phyloP scores from a whole-genome alignment of 1,284 basidiomycete genomes.

The Boletus smithii region DNA sequence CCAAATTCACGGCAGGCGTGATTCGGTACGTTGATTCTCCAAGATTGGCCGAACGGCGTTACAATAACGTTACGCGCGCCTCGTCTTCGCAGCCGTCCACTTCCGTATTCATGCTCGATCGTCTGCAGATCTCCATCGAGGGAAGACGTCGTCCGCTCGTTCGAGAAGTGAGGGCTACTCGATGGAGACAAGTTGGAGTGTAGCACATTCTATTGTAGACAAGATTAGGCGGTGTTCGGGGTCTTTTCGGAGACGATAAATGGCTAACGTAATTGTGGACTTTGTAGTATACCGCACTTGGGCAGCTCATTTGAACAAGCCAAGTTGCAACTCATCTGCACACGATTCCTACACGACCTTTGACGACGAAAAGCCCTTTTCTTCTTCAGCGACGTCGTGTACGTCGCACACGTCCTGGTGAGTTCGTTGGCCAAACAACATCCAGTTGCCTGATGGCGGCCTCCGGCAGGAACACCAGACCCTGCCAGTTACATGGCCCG shows the following conservation, averaged over 20 bases:
- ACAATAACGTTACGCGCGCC: constrained; percentile 12
- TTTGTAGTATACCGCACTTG: constrained; percentile 11
- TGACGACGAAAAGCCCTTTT: constrained; percentile 8
- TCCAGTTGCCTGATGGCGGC: not conserved
- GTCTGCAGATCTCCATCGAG: constrained; percentile 29
- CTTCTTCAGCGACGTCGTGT: constrained; percentile 8
- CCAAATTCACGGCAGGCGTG: constrained; percentile 33
- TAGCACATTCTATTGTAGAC: not conserved
- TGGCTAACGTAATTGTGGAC: constrained; percentile 14
- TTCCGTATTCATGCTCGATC: constrained; percentile 34
- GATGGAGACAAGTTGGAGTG: not conserved
- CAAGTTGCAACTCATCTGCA: not conserved
- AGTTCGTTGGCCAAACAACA: constrained; percentile 11
- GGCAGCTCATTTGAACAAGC: not conserved
- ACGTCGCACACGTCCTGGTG: constrained; percentile 13
- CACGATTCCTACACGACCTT: constrained; percentile 21
- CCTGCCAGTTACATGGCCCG: constrained; percentile 28
- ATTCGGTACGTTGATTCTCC: constrained; percentile 27
- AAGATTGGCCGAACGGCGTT: constrained; percentile 12
- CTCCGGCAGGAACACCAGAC: constrained; percentile 11
- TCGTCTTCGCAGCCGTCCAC: constrained; percentile 27
- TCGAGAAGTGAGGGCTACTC: constrained; percentile 9
- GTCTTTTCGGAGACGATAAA: constrained; percentile 20
- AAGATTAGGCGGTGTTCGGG: constrained; percentile 25
- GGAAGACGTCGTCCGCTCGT: constrained; percentile 20